phyloP scores from a whole-genome alignment of 1,284 basidiomycete species.

The Ceratobasidium sp. region DNA sequence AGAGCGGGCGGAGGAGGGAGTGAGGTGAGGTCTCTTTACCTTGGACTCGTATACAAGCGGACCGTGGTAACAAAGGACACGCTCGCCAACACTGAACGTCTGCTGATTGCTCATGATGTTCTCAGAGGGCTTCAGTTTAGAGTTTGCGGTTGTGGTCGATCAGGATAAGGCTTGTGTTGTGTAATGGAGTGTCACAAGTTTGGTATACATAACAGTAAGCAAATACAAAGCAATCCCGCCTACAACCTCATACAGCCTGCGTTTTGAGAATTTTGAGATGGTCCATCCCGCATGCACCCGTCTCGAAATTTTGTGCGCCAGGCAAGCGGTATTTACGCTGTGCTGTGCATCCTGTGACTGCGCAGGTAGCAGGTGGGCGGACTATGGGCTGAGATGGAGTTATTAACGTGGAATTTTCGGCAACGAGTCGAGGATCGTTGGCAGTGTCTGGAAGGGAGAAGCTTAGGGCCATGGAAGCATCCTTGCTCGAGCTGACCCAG shows the following conservation, averaged over 20 bases:
- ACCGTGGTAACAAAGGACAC: constrained; percentile 93
- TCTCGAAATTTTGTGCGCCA: constrained; percentile 60
- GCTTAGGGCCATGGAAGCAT: constrained; percentile 21
- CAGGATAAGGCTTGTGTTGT: constrained; percentile 33
- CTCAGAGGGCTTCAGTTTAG: neutral
- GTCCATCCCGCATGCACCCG: constrained; percentile 69
- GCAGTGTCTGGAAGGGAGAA: constrained; percentile 23
- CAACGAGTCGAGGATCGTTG: constrained; percentile 50
- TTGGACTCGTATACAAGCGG: constrained; percentile 97
- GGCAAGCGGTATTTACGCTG: constrained; percentile 69
- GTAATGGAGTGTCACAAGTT: constrained; percentile 46
- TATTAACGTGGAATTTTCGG: constrained; percentile 49
- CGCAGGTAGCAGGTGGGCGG: constrained; percentile 58
- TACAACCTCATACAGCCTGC: constrained; percentile 29
- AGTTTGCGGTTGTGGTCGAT: constrained; percentile 19
- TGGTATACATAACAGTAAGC: constrained; percentile 40
- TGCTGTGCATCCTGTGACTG: constrained; percentile 64
- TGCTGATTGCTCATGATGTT: constrained; percentile 35
- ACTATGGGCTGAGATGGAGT: constrained; percentile 52
- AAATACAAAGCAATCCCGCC: constrained; percentile 44
- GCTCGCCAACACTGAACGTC: constrained; percentile 73
- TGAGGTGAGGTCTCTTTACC: constrained; percentile 56
- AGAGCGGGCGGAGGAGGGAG: neutral
- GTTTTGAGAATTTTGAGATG: constrained; percentile 58
- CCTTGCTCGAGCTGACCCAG: constrained; percentile 45